Percentiles rank a stretch among this genome's conserved stretches.
Evolutionary conservation across 177 flowering plant genomes (phyloP).

Genomic region (Vitis hybrid): DNA sequence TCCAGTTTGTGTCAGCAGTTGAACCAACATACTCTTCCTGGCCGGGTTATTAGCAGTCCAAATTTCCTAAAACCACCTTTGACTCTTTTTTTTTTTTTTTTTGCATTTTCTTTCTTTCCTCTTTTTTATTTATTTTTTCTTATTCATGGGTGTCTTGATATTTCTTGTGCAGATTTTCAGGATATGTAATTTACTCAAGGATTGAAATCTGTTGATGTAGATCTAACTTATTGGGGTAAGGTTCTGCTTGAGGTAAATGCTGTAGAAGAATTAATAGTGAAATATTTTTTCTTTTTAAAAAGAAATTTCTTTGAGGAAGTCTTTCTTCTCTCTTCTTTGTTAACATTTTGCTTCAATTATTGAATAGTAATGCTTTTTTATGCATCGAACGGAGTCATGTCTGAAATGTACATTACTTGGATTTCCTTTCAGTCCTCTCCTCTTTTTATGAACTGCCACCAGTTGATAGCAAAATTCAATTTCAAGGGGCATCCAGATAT

Average conservation of each 20-base stretch:
- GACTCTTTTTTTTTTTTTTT: not conserved
- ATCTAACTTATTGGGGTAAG: conserved; percentile 18
- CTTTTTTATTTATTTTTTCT: not conserved
- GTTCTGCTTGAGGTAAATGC: conserved; percentile 20
- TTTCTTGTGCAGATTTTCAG: conserved; percentile 18
- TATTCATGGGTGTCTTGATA: not conserved
- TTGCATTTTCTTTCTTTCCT: not conserved
- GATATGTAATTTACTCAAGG: conserved; percentile 23
- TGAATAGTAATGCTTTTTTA: not conserved
- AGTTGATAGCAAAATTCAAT: too few relatives aligned
- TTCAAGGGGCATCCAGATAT: too few relatives aligned
- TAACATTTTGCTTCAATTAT: not conserved
- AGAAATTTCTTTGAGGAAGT: conserved; percentile 2
- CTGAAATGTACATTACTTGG: not conserved
- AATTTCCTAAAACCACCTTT: not conserved
- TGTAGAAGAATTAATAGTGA: conserved; percentile 15
- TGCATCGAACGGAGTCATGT: not conserved
- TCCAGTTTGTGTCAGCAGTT: too few relatives aligned
- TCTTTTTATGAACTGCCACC: too few relatives aligned
- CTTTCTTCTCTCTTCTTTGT: not conserved
- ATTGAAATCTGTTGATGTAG: conserved; percentile 17
- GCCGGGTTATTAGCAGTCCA: too few relatives aligned
- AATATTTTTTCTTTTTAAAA: conserved; percentile 1
- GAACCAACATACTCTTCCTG: too few relatives aligned
- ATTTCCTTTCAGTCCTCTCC: too few relatives aligned